phyloP scores from a whole-genome alignment of 1,139 yeast species.

The Tardiomyces depauwii region DNA sequence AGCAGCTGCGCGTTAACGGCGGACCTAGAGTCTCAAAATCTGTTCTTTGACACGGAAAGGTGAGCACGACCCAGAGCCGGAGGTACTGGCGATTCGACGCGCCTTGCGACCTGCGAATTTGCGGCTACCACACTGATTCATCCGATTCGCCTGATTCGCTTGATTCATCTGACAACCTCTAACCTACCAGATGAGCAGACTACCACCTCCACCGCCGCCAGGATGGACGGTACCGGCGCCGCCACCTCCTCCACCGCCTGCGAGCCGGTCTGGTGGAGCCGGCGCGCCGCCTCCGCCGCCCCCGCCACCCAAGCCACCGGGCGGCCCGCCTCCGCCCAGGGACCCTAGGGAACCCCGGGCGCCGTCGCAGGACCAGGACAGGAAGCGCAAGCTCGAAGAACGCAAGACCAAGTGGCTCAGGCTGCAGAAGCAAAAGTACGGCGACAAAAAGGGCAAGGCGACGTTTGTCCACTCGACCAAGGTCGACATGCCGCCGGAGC shows the following conservation, averaged over 20 bases:
- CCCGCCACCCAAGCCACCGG: slow-evolving; percentile 18
- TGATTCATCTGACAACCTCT: too few relatives aligned
- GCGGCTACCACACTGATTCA: too few relatives aligned
- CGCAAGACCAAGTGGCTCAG: slow-evolving; percentile 55
- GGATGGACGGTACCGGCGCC: slow-evolving; percentile 15
- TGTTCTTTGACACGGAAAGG: not conserved
- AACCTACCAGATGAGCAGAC: slow-evolving; percentile 7
- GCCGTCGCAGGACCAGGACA: slow-evolving; percentile 10
- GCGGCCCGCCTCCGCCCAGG: slow-evolving; percentile 8
- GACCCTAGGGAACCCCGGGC: slow-evolving; percentile 8
- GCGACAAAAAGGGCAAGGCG: slow-evolving; percentile 25
- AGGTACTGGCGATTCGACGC: too few relatives aligned
- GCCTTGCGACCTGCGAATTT: too few relatives aligned
- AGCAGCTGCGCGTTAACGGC: too few relatives aligned
- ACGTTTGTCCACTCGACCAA: slow-evolving; percentile 48
- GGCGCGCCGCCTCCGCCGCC: slow-evolving; percentile 14
- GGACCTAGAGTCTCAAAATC: too few relatives aligned
- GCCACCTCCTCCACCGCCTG: slow-evolving; percentile 24
- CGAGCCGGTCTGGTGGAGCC: slow-evolving; percentile 5
- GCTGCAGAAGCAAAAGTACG: slow-evolving; percentile 46
- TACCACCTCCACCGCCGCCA: slow-evolving; percentile 15
- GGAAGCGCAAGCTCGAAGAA: slow-evolving; percentile 10
- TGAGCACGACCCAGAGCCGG: too few relatives aligned
- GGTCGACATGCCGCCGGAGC: slow-evolving; percentile 91
- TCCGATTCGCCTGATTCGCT: too few relatives aligned